Evolutionary conservation across 345 rosid species (phyloP).

Genomic region (Litchi chinensis): DNA sequence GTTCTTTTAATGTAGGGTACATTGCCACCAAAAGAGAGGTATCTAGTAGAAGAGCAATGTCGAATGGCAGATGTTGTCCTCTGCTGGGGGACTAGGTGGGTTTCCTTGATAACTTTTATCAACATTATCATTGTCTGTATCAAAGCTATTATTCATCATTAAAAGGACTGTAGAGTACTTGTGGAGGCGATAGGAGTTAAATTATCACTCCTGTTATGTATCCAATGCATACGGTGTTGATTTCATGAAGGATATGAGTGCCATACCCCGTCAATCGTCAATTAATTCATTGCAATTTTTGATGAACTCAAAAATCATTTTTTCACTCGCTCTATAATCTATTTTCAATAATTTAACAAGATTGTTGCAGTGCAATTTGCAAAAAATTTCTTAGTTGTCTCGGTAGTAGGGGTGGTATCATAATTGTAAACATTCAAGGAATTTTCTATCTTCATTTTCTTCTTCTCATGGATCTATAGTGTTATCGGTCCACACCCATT

Average conservation of each 20-base stretch:
- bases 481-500: background rate
- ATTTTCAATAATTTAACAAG: too few species aligned
- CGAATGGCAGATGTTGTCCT: conserved; percentile 44
- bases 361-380: conserved; percentile 33
- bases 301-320: background rate
- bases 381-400: conserved; percentile 41
- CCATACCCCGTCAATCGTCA: too few species aligned
- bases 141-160: background rate
- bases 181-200: background rate
- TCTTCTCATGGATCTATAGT: background rate
- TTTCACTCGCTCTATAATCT: background rate
- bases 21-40: conserved; percentile 41
- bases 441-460: background rate
- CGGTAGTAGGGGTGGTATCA: conserved; percentile 41
- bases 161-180: background rate
- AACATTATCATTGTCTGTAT: background rate
- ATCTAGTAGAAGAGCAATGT: conserved; percentile 46
- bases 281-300: too few species aligned
- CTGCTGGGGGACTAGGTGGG: conserved; percentile 47
- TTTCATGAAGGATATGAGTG: background rate
- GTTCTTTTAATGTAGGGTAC: conserved; percentile 31
- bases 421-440: conserved; percentile 45
- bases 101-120: background rate
- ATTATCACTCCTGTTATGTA: background rate
- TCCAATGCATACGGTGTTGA: background rate